phyloP scores from a whole-genome alignment of 352 stramenopile genomes.

The Plasmopara halstedii region DNA sequence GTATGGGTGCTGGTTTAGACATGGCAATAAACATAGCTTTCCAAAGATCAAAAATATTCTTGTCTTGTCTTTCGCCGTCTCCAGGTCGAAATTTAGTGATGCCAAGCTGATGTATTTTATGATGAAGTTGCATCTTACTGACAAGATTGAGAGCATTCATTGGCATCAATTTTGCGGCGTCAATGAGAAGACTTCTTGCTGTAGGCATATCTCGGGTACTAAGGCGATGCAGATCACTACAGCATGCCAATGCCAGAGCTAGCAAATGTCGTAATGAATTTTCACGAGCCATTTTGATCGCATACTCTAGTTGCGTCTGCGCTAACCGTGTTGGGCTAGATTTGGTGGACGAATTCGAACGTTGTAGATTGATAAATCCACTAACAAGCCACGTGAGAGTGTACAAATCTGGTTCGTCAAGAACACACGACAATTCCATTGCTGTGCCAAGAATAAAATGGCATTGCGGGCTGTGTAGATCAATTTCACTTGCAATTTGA shows the following conservation, averaged over 20 bases:
- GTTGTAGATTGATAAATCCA: conserved; percentile 35
- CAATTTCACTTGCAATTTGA: conserved; percentile 27
- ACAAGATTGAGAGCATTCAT: conserved; percentile 18
- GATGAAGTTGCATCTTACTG: conserved; percentile 40
- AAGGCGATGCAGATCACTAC: conserved; percentile 21
- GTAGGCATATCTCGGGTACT: conserved; percentile 3
- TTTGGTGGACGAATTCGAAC: conserved; percentile 4
- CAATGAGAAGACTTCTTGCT: conserved; percentile 16
- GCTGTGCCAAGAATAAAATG: conserved; percentile 30
- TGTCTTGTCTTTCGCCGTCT: conserved; percentile 13
- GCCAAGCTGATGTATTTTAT: conserved; percentile 26
- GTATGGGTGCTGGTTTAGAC: neutral
- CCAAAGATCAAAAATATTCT: conserved; percentile 20
- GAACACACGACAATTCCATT: conserved; percentile 26
- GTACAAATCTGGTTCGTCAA: conserved; percentile 40
- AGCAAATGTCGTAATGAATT: conserved; percentile 28
- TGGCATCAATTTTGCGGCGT: conserved; percentile 30
- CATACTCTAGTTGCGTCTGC: conserved; percentile 24
- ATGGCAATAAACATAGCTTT: conserved; percentile 10
- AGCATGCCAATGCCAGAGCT: conserved; percentile 32
- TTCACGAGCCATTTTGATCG: conserved; percentile 23
- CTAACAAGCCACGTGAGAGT: conserved; percentile 39
- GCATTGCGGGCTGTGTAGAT: conserved; percentile 20
- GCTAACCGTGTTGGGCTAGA: conserved; percentile 12
- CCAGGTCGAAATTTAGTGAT: conserved; percentile 1